A percentile compares a stretch with the other conserved stretches of the same genome.
phyloP scores from a whole-genome alignment of 2,329 filamentous ascomycete species.

The Clonostachys rhizophaga region DNA sequence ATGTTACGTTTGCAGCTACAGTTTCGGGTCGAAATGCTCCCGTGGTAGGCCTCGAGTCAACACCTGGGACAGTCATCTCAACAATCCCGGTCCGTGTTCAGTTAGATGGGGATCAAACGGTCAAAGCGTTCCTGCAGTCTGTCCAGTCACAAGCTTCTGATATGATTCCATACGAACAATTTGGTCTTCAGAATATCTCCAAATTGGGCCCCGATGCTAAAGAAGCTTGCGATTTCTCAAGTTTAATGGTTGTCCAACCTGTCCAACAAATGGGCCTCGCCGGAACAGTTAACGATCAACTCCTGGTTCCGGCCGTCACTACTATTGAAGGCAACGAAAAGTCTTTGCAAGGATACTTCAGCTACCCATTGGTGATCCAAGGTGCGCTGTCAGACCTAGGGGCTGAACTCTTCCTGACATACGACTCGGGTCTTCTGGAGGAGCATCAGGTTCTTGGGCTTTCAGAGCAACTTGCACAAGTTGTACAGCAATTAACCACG shows the following conservation, averaged over 20 bases:
- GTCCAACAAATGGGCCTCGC: background rate
- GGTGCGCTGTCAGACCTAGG: constrained; percentile 1
- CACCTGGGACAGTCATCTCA: constrained; percentile 7
- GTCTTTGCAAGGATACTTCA: constrained; percentile 24
- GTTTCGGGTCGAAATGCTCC: constrained; percentile 10
- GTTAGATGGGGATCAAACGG: constrained; percentile 1
- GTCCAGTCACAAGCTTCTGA: constrained; percentile 4
- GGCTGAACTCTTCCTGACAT: constrained; percentile 6
- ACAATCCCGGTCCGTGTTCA: constrained; percentile 6
- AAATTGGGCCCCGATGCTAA: constrained; percentile 2
- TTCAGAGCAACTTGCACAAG: constrained; percentile 2
- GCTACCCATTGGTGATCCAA: constrained; percentile 3
- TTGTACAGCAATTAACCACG: constrained; percentile 1
- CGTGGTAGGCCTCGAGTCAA: constrained; percentile 3
- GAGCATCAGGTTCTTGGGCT: background rate
- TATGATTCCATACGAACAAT: constrained; percentile 9
- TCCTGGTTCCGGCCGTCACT: background rate
- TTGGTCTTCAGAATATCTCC: constrained; percentile 10
- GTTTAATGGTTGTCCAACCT: constrained; percentile 7
- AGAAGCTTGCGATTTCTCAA: constrained; percentile 8
- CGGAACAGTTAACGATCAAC: background rate
- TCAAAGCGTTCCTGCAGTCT: constrained; percentile 15
- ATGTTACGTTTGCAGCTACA: constrained; percentile 14
- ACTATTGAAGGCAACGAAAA: background rate
- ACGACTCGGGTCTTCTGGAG: constrained; percentile 2